phyloP scores from a whole-genome alignment of 148 eudicot species.

The Amaranthus hypochondriacus region DNA sequence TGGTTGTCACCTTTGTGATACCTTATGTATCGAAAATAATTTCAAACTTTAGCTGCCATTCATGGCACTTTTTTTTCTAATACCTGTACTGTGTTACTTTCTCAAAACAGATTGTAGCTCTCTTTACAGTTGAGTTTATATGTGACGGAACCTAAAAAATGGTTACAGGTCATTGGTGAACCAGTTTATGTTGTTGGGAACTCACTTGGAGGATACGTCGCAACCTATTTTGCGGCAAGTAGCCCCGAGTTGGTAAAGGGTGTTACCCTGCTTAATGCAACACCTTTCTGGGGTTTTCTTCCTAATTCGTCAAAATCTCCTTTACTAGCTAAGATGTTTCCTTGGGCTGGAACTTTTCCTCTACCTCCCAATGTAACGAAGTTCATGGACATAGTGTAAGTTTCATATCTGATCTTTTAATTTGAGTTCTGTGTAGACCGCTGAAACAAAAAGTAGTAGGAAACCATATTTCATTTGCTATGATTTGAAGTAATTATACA shows the following conservation, averaged over 20 bases:
- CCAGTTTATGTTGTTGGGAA: constrained; percentile 91
- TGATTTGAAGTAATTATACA: background rate
- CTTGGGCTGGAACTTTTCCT: constrained; percentile 94
- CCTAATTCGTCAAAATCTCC: constrained; percentile 82
- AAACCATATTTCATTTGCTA: background rate
- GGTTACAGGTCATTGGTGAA: constrained; percentile 78
- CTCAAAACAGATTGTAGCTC: background rate
- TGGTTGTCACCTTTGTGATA: constrained; percentile 2
- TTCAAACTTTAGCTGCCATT: background rate
- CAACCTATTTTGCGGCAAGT: constrained; percentile 78
- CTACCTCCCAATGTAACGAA: constrained; percentile 67
- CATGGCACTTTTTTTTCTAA: background rate
- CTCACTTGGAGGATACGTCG: constrained; percentile 95
- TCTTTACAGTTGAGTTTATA: background rate
- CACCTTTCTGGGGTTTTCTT: constrained; percentile 97
- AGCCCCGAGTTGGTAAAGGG: constrained; percentile 81
- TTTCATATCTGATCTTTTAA: constrained; percentile 15
- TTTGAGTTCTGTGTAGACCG: background rate
- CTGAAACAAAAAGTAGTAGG: too few species aligned
- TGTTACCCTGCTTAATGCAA: constrained; percentile 84
- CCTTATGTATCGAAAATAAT: background rate
- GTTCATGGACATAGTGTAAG: constrained; percentile 67
- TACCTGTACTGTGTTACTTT: background rate
- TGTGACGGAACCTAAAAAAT: constrained; percentile 3
- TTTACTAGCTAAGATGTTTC: constrained; percentile 60